These are phyloP conservation scores for Picochlorum sp. DNA, from an alignment of 139 green algal genomes.

Conservation along the genomic window DNA sequence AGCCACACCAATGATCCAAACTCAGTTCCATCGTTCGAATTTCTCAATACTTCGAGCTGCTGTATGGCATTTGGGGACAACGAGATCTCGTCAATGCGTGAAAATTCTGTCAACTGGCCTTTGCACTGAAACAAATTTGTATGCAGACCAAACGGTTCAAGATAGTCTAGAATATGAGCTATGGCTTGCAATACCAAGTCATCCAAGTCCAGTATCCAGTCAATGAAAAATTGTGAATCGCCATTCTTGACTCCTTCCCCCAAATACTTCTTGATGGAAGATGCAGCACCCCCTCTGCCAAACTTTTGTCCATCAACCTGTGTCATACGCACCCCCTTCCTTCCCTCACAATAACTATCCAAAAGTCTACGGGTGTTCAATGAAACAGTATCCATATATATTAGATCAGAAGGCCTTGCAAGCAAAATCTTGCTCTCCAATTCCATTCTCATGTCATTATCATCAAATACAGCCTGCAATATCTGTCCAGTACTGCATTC, in stretches of 20 bases:
- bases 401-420: conserved; percentile 57
- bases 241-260: not conserved
- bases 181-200: conserved; percentile 43
- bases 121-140: conserved; percentile 48
- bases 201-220: conserved; percentile 39
- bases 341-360: not conserved
- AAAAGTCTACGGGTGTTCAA: conserved; percentile 35
- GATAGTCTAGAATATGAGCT: conserved; percentile 47
- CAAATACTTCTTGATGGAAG: not conserved
- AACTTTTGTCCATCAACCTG: not conserved
- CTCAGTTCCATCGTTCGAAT: conserved; percentile 24
- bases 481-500: conserved; percentile 68
- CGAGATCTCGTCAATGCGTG: conserved; percentile 13
- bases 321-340: not conserved
- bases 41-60: conserved; percentile 43
- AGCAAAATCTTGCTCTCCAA: conserved; percentile 63
- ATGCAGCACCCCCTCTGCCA: not conserved
- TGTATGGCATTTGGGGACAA: conserved; percentile 25
- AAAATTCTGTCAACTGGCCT: conserved; percentile 6
- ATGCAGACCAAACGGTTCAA: conserved; percentile 52
- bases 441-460: conserved; percentile 35
- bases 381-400: conserved; percentile 38
- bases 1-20: conserved; percentile 72
- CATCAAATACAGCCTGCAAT: conserved; percentile 44
- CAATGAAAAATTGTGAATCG: conserved; percentile 11